A percentile compares a stretch with the other conserved stretches of the same genome.
Evolutionary conservation across 768 basidiomycete species (phyloP).

Genomic region (Termitomyces sp.): DNA sequence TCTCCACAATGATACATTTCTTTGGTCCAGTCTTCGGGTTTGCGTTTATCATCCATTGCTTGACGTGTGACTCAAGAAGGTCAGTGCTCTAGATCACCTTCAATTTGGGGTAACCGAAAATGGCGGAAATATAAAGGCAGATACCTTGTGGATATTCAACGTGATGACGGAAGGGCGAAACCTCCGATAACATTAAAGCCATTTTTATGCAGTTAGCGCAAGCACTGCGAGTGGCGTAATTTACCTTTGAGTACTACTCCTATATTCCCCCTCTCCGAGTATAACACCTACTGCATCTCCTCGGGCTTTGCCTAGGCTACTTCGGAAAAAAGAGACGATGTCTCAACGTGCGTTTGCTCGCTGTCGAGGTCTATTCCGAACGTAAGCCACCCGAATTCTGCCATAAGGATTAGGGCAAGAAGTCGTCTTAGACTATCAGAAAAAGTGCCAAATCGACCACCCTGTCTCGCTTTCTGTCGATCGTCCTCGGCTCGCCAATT

Average conservation of each 20-base stretch:
- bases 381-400: conserved; percentile 20
- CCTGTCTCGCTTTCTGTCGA: conserved; percentile 18
- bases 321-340: conserved; percentile 18
- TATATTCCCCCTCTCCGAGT: no score
- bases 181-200: conserved; percentile 17
- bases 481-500: background rate
- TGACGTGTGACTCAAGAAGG: background rate
- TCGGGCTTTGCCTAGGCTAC: conserved; percentile 19
- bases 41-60: background rate
- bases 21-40: no score
- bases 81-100: background rate
- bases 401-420: no score
- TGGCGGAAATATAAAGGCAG: background rate
- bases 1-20: no score
- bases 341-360: conserved; percentile 31
- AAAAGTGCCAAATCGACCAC: conserved; percentile 22
- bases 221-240: conserved; percentile 41
- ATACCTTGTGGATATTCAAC: conserved; percentile 1
- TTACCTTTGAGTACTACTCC: conserved; percentile 32
- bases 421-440: conserved; percentile 18
- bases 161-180: conserved; percentile 12
- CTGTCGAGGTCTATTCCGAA: conserved; percentile 33
- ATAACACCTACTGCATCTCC: conserved; percentile 29
- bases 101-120: background rate
- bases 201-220: conserved; percentile 30